These are phyloP conservation scores for Parachaetomium inaequale DNA, from an alignment of 495 filamentous ascomycete genomes.

Conservation along the genomic window DNA sequence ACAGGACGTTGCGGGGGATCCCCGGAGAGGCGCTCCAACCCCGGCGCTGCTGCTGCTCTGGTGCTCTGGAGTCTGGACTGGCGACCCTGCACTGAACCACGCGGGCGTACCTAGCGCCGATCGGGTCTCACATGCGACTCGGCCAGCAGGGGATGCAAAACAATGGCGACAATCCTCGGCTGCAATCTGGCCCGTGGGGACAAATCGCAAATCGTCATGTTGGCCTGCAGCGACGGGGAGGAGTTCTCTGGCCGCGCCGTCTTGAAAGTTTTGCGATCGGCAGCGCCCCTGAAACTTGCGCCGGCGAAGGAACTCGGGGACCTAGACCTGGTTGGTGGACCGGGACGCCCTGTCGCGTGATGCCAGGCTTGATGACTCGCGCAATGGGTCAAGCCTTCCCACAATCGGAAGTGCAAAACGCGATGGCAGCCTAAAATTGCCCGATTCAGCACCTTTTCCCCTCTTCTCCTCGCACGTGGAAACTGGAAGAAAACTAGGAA, in stretches of 20 bases:
- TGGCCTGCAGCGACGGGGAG: neutral
- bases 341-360: too few species aligned
- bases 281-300: too few species aligned
- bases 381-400: neutral
- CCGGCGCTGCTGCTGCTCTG: too few species aligned
- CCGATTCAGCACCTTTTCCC: neutral
- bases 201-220: neutral
- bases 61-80: too few species aligned
- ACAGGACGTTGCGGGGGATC: neutral
- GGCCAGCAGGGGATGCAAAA: neutral
- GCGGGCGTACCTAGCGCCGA: too few species aligned
- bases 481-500: neutral
- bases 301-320: too few species aligned
- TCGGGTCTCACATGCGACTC: too few species aligned
- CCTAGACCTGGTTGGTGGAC: too few species aligned
- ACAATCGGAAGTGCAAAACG: neutral
- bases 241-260: too few species aligned
- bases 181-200: neutral
- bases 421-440: neutral
- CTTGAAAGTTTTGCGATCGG: too few species aligned
- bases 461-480: neutral
- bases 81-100: too few species aligned
- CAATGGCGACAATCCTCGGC: neutral
- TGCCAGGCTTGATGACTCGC: too few species aligned
- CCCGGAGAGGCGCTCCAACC: neutral